A percentile compares a stretch with the other conserved stretches of the same genome.
phyloP scores from a whole-genome alignment of 352 stramenopile genomes.

The Phytophthora uliginosa region DNA sequence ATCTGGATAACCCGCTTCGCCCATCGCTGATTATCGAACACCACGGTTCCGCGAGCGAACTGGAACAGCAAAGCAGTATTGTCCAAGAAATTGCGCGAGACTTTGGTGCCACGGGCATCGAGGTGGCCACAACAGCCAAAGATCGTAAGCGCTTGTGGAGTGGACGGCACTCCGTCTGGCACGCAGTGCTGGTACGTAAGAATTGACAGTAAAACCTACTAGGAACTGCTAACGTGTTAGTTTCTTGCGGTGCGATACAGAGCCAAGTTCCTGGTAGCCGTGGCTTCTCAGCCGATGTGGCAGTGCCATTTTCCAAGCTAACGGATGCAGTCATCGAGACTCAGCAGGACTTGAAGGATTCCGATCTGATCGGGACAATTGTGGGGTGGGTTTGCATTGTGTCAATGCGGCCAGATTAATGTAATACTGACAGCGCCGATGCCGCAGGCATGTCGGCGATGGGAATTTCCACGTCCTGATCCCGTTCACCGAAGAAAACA shows the following conservation, averaged over 20 bases:
- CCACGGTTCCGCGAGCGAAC: conserved; percentile 67
- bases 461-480: conserved; percentile 99
- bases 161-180: conserved; percentile 85
- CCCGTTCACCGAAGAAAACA: conserved; percentile 89
- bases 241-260: conserved; percentile 28
- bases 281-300: conserved; percentile 95
- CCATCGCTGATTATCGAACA: conserved; percentile 97
- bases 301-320: conserved; percentile 95
- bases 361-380: conserved; percentile 89
- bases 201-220: not conserved
- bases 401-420: not conserved
- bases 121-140: conserved; percentile 65
- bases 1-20: conserved; percentile 69
- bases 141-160: conserved; percentile 83
- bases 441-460: conserved; percentile 87
- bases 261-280: conserved; percentile 74
- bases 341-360: conserved; percentile 88
- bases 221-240: not conserved
- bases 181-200: conserved; percentile 64
- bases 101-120: conserved; percentile 80
- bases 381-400: conserved; percentile 67
- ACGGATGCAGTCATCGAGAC: conserved; percentile 93
- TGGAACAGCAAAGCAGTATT: conserved; percentile 87
- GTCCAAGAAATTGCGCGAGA: conserved; percentile 87
- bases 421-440: not conserved